Evolutionary conservation across 345 rosid genomes (phyloP).

Genomic region (Gossypium anomalum): DNA sequence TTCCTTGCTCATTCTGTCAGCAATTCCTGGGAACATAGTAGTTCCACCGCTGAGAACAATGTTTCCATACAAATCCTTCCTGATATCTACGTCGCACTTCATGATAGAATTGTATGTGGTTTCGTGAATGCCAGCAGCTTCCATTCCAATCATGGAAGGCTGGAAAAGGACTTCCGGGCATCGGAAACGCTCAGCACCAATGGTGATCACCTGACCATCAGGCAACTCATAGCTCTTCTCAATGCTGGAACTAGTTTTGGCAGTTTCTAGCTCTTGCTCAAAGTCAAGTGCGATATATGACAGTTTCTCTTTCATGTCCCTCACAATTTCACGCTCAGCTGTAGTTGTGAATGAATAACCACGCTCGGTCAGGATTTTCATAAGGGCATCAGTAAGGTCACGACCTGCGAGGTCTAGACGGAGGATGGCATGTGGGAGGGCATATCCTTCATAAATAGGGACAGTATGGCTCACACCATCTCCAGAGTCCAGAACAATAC

Average conservation of each 20-base stretch:
- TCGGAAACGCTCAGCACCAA: conserved; percentile 43
- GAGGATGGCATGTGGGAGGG: conserved; percentile 60
- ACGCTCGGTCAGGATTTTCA: conserved; percentile 57
- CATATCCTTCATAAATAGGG: conserved; percentile 61
- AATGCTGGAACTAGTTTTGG: conserved; percentile 51
- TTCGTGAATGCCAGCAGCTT: conserved; percentile 59
- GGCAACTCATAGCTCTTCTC: conserved; percentile 53
- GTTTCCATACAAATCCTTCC: conserved; percentile 61
- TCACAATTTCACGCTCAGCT: conserved; percentile 67
- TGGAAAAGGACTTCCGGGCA: conserved; percentile 72
- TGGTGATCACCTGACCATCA: no score
- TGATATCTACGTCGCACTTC: conserved; percentile 55
- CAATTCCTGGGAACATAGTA: conserved; percentile 59
- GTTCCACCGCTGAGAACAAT: conserved; percentile 65
- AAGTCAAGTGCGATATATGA: conserved; percentile 63
- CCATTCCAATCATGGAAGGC: conserved; percentile 72
- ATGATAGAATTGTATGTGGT: conserved; percentile 57
- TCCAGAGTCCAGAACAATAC: conserved; percentile 64
- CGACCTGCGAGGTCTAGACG: conserved; percentile 60
- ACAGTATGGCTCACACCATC: conserved; percentile 71
- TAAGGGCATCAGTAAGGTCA: conserved; percentile 57
- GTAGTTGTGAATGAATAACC: conserved; percentile 68
- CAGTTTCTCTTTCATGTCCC: conserved; percentile 69
- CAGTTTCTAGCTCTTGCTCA: conserved; percentile 63
- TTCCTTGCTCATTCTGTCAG: conserved; percentile 65